Conservation (phyloP, 1,284 basidiomycete genomes). For the Tylopilus orsonianus region DNA sequence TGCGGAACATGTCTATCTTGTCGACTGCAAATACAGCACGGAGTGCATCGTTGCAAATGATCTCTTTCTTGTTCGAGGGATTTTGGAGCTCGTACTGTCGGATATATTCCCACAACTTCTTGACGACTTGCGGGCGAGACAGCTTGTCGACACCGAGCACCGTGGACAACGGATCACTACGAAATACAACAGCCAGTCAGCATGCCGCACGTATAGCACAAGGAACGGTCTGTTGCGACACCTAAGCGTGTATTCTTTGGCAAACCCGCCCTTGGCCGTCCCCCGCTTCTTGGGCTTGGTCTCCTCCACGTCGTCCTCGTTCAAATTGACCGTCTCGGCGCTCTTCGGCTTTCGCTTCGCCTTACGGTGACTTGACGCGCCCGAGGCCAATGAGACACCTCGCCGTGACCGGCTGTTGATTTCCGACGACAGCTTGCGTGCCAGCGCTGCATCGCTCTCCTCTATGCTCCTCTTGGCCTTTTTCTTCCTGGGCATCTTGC, state of each 20-base stretch:
- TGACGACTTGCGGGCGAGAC: constrained; percentile 86
- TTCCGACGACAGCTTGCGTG: constrained; percentile 68
- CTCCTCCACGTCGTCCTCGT: constrained; percentile 46
- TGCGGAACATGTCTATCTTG: constrained; percentile 83
- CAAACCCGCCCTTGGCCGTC: constrained; percentile 66
- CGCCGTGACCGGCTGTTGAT: constrained; percentile 65
- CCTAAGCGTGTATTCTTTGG: constrained; percentile 78
- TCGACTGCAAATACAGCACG: constrained; percentile 72
- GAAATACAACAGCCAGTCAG: constrained; percentile 6
- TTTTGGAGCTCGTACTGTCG: constrained; percentile 78
- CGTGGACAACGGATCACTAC: constrained; percentile 62
- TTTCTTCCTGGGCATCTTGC: constrained; percentile 48
- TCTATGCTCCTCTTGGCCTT: constrained; percentile 44
- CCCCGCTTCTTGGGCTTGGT: constrained; percentile 40
- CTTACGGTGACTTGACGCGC: constrained; percentile 42
- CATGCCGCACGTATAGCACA: background rate
- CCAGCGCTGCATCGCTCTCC: constrained; percentile 60
- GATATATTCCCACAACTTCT: constrained; percentile 85
- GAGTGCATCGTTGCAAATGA: constrained; percentile 73
- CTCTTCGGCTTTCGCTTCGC: constrained; percentile 51
- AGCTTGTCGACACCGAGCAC: constrained; percentile 60
- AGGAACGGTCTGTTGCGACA: constrained; percentile 25
- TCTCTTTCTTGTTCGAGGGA: constrained; percentile 76
- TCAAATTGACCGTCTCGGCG: constrained; percentile 54
- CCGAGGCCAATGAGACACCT: constrained; percentile 45